Percentiles rank a stretch among this genome's conserved stretches.
Conservation (phyloP, 305 asterid species). For the Solanum chacoense region DNA sequence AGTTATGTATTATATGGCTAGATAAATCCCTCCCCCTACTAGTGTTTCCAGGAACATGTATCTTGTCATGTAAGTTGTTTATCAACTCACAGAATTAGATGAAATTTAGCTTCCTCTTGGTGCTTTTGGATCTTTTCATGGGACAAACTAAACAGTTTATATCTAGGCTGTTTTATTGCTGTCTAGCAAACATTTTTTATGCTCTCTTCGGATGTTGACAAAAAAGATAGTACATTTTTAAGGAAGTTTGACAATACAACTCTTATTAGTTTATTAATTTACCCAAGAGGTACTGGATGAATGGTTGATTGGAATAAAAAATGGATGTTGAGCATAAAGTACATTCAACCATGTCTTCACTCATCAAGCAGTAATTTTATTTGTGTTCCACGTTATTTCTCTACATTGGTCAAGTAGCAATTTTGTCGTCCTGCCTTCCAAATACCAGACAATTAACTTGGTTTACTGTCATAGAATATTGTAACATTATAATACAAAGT, state of each 20-base stretch:
- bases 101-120: not conserved
- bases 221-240: not conserved
- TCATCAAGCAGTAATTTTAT: not conserved
- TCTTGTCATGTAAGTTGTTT: not conserved
- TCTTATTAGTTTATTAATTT: not conserved
- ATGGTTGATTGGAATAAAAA: not conserved
- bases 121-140: not conserved
- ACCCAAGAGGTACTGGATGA: not conserved
- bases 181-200: not conserved
- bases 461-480: not conserved
- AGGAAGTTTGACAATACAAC: not conserved
- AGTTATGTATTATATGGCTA: not conserved
- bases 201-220: not conserved
- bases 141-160: not conserved
- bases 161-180: not conserved
- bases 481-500: not conserved
- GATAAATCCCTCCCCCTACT: not conserved
- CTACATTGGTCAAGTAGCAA: not conserved
- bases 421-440: not conserved
- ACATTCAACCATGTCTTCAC: not conserved
- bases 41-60: not conserved
- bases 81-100: not conserved
- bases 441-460: not conserved
- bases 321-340: not conserved
- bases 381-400: not conserved